Evolutionary conservation across 2,329 filamentous ascomycete genomes (phyloP).

Genomic region (Claviceps humidiphila): DNA sequence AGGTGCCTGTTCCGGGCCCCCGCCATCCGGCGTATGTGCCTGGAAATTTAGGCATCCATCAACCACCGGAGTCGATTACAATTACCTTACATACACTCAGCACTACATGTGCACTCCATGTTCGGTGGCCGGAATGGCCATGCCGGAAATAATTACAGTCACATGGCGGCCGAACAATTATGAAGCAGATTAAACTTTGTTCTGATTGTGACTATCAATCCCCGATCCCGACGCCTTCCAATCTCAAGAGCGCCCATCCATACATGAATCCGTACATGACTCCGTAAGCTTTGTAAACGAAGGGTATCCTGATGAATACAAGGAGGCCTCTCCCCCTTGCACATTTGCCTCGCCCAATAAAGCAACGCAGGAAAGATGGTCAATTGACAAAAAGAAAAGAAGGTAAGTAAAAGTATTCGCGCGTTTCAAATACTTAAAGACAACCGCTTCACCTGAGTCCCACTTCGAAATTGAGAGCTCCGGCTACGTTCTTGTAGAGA

Average conservation of each 20-base stretch:
- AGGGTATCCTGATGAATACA: slow-evolving; percentile 21
- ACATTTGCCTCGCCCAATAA: slow-evolving; percentile 6
- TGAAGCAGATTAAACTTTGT: neutral
- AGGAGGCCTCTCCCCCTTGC: slow-evolving; percentile 7
- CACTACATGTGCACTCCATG: too few relatives aligned
- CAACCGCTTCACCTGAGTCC: neutral
- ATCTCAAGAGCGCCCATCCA: neutral
- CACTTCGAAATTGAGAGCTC: too few relatives aligned
- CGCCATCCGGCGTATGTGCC: slow-evolving; percentile 6
- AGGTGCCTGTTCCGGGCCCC: neutral
- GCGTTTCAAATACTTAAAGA: neutral
- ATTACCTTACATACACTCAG: too few relatives aligned
- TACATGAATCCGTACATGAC: neutral
- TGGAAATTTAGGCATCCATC: slow-evolving; percentile 12
- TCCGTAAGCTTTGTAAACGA: slow-evolving; percentile 15
- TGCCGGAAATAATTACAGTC: neutral
- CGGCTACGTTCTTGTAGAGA: neutral
- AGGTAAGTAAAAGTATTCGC: slow-evolving; percentile 6
- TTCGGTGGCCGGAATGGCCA: too few relatives aligned
- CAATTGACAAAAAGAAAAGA: neutral
- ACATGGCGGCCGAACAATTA: neutral
- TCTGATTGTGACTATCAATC: slow-evolving; percentile 5
- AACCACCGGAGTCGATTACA: too few relatives aligned
- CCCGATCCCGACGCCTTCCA: slow-evolving; percentile 15
- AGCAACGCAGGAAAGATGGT: neutral